Conservation (phyloP, 257 asterid species). For the Ballota nigra region DNA sequence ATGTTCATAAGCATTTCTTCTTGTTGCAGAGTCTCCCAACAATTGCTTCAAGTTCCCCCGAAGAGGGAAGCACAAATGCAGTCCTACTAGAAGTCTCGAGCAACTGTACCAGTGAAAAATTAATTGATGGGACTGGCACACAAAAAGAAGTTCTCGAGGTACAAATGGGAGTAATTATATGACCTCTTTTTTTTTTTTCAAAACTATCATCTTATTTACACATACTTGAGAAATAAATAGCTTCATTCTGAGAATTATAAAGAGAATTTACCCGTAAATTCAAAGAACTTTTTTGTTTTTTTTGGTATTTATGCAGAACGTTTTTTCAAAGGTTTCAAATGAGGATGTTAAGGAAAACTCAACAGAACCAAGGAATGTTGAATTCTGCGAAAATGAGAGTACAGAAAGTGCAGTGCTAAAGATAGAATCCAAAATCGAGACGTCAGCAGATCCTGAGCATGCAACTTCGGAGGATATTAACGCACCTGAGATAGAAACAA, state of each 20-base stretch:
- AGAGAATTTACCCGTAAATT: too few relatives aligned
- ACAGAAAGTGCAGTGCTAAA: background rate
- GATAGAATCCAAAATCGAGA: constrained; percentile 20
- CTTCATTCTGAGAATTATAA: background rate
- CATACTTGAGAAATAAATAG: background rate
- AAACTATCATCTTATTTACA: background rate
- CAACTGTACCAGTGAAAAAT: constrained; percentile 3
- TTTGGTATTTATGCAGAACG: constrained; percentile 19
- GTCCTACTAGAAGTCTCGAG: constrained; percentile 14
- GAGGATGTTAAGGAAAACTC: constrained; percentile 24
- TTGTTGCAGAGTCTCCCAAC: constrained; percentile 22
- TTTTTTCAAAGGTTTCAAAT: constrained; percentile 10
- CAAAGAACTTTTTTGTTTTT: background rate
- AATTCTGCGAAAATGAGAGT: constrained; percentile 17
- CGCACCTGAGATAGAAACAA: constrained; percentile 24
- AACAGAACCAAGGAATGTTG: constrained; percentile 10
- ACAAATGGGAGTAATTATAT: constrained; percentile 12
- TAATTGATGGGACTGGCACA: constrained; percentile 5
- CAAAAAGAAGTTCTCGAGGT: constrained; percentile 26
- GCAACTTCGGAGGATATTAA: constrained; percentile 17
- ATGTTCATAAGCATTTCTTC: constrained; percentile 1
- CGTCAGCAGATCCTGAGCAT: constrained; percentile 20
- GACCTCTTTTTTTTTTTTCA: background rate
- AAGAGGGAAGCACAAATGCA: constrained; percentile 11
- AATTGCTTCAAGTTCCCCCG: constrained; percentile 13